Conservation (phyloP, 306 rosid genomes). For the Prunus mume region DNA sequence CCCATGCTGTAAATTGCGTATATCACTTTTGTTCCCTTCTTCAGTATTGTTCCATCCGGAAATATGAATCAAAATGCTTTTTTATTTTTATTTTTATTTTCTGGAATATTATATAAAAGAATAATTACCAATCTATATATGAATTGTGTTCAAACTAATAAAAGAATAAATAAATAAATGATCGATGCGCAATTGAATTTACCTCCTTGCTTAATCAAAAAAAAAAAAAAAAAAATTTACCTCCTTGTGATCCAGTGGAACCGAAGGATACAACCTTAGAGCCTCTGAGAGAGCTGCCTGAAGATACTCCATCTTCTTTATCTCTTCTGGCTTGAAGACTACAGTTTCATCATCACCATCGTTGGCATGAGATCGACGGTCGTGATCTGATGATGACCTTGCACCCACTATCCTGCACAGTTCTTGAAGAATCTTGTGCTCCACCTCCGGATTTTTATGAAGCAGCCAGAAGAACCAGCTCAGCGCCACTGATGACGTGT, state of each 20-base stretch:
- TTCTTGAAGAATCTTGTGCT: conserved; percentile 57
- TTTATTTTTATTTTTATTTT: neutral
- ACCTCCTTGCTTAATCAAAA: too few relatives aligned
- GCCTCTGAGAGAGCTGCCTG: conserved; percentile 91
- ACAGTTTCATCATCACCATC: neutral
- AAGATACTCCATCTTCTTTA: conserved; percentile 89
- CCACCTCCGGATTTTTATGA: conserved; percentile 60
- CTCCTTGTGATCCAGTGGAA: conserved; percentile 93
- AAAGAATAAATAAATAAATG: neutral
- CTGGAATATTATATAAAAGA: neutral
- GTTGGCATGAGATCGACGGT: neutral
- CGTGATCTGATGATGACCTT: conserved; percentile 32
- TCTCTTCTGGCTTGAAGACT: conserved; percentile 63
- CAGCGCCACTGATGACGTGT: conserved; percentile 93
- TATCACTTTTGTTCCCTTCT: conserved; percentile 76
- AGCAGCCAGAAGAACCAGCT: conserved; percentile 96
- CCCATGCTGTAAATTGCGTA: conserved; percentile 91
- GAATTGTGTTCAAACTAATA: neutral
- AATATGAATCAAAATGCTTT: conserved; percentile 19
- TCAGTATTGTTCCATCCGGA: conserved; percentile 73
- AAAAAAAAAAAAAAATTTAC: too few relatives aligned
- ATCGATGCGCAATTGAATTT: neutral
- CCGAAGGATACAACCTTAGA: conserved; percentile 88
- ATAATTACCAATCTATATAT: too few relatives aligned
- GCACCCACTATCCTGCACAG: conserved; percentile 44